These are phyloP conservation scores for Ophiocordyceps sinensis DNA, from an alignment of 2,329 filamentous ascomycete species.

Conservation along the genomic window DNA sequence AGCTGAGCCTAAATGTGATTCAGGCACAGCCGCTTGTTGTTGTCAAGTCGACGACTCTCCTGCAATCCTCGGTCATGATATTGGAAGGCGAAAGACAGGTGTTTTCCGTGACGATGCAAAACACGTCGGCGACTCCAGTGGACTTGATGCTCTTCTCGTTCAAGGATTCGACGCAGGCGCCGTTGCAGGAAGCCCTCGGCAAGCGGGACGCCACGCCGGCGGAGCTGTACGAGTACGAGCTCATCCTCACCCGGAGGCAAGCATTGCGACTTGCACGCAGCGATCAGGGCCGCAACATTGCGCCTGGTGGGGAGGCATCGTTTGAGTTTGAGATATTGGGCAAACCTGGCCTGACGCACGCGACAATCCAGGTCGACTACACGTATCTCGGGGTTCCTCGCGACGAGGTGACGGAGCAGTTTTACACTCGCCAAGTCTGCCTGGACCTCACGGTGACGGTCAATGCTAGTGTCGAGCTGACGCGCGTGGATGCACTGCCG, in stretches of 20 bases:
- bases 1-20: slow-evolving; percentile 59
- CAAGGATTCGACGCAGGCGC: slow-evolving; percentile 70
- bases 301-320: slow-evolving; percentile 49
- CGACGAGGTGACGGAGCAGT: slow-evolving; percentile 55
- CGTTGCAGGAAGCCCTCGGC: slow-evolving; percentile 58
- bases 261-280: slow-evolving; percentile 45
- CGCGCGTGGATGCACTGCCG: slow-evolving; percentile 64
- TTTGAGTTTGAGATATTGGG: slow-evolving; percentile 79
- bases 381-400: slow-evolving; percentile 58
- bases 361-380: slow-evolving; percentile 74
- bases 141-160: slow-evolving; percentile 83
- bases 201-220: slow-evolving; percentile 65
- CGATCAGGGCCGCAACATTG: slow-evolving; percentile 43
- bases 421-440: slow-evolving; percentile 72
- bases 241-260: slow-evolving; percentile 61
- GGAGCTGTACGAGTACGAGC: slow-evolving; percentile 76
- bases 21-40: slow-evolving; percentile 62
- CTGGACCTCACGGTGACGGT: slow-evolving; percentile 78
- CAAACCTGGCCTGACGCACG: slow-evolving; percentile 69
- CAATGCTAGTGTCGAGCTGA: slow-evolving; percentile 76
- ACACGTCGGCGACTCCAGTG: slow-evolving; percentile 60
- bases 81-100: slow-evolving; percentile 72
- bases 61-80: slow-evolving; percentile 80
- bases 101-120: slow-evolving; percentile 70
- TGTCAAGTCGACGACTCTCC: slow-evolving; percentile 61